Base-by-base conservation (phyloP, 169 alveolate species). In the Besnoitia besnoiti region DNA sequence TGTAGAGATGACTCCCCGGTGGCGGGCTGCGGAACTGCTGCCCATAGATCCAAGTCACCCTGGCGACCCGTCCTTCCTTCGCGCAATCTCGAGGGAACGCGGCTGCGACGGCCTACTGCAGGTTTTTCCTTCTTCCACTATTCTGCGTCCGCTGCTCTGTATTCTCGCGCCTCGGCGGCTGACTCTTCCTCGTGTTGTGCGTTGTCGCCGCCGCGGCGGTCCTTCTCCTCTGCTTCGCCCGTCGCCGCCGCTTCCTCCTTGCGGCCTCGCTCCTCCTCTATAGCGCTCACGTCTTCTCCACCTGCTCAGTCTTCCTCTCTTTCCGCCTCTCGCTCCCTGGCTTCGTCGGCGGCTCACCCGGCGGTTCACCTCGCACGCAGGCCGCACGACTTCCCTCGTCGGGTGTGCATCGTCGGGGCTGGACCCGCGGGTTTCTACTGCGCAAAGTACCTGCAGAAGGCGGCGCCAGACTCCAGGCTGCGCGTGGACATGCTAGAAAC, bases 351-450 rank as follows among this genome's bases (percentile, higher is more conserved):
- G 7, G 59, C 16, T 49, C 59, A 10, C 59, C 59, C 59, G 59
- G 24, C 16, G 59, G 4, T n/a, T 19, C 67, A n/a, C 12, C 3
- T 55, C 27, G 30, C 30, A 50, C 44, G 4, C 80, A 7, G 24
- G 80, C 40, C 3, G 44, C 44, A 1, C 80, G 39, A 30, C 44
- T 33, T 30, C 80, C 39, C 80, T 0, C 80, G 80, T 42, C 80
- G 80, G 12, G 93, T 90, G 40, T 90, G 93, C 91, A 84, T 91
- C 0, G 94, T 91, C 24, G 94, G 94, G 2, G 77, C 90, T 24
- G 94, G 94, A 0, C 94, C 94, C 27, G 73, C 91, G 19, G 94
- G 94, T 8, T 85, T 91, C 62, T 91, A 91, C 94, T 39, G 91
- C 27, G 92, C 94, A 24, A 91, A 91, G 77, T 61, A 42, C 50